A percentile compares a stretch with the other conserved stretches of the same genome.
Conservation (phyloP, 2,329 filamentous ascomycete genomes). For the Fusarium sp. region DNA sequence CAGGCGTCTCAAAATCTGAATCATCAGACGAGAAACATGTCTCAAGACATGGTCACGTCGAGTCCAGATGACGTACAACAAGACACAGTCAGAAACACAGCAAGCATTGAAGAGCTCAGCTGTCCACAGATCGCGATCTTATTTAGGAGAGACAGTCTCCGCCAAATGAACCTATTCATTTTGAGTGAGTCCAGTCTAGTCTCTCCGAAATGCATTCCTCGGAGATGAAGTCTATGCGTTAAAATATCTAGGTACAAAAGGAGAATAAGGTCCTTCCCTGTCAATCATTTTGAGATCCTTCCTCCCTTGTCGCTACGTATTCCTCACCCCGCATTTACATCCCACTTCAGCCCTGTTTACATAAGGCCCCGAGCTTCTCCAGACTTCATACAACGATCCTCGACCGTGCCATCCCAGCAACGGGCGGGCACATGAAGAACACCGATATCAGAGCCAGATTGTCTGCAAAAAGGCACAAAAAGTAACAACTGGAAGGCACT, state of each 20-base stretch:
- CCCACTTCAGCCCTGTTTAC: constrained; percentile 25
- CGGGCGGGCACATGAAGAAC: not conserved
- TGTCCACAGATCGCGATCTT: constrained; percentile 33
- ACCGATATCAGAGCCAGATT: not conserved
- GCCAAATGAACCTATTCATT: not conserved
- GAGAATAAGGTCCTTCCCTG: not conserved
- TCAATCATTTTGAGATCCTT: not conserved
- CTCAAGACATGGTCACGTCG: constrained; percentile 27
- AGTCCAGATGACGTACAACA: constrained; percentile 27
- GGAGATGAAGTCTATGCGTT: constrained; percentile 22
- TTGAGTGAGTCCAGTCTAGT: not conserved
- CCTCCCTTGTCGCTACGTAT: not conserved
- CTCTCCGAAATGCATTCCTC: not conserved
- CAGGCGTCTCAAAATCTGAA: constrained; percentile 6
- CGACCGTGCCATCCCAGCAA: not conserved
- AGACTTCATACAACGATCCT: constrained; percentile 8
- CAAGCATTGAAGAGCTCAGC: constrained; percentile 19
- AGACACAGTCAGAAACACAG: constrained; percentile 24
- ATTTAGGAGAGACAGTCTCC: constrained; percentile 6
- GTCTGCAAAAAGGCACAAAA: constrained; percentile 13
- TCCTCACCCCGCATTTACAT: constrained; percentile 3
- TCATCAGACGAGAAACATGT: constrained; percentile 29
- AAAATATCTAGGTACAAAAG: not conserved
- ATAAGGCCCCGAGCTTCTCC: constrained; percentile 11
- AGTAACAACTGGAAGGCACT: constrained; percentile 32